phyloP scores from a whole-genome alignment of 352 stramenopile species.

The Elongisporangium prolatum region DNA sequence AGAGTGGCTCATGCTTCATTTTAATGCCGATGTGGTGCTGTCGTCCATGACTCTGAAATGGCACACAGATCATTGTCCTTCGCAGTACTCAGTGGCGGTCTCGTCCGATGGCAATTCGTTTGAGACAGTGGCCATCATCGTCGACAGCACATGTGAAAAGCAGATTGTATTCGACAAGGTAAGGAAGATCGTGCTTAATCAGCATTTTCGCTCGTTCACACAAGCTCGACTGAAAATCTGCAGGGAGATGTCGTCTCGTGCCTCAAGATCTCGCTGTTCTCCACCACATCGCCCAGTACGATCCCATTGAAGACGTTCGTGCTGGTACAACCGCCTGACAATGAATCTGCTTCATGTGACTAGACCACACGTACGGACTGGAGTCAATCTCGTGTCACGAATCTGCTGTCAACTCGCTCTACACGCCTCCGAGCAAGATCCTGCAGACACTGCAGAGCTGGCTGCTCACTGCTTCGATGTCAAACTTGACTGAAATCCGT shows the following conservation, averaged over 20 bases:
- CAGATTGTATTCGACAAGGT: conserved; percentile 49
- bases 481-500: conserved; percentile 34
- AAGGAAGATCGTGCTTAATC: neutral
- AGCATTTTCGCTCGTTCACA: neutral
- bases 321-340: too few relatives aligned
- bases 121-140: conserved; percentile 46
- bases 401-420: conserved; percentile 25
- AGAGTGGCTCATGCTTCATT: conserved; percentile 56
- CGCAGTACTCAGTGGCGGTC: conserved; percentile 34
- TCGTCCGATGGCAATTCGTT: conserved; percentile 41
- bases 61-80: conserved; percentile 32
- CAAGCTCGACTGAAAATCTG: neutral
- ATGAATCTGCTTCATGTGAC: too few relatives aligned
- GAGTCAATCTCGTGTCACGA: conserved; percentile 52
- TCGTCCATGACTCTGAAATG: conserved; percentile 43
- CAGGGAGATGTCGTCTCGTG: conserved; percentile 28
- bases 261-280: conserved; percentile 46
- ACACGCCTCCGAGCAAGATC: conserved; percentile 47
- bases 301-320: neutral
- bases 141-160: conserved; percentile 17
- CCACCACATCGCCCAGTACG: conserved; percentile 18
- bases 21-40: conserved; percentile 36
- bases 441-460: conserved; percentile 64
- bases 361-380: conserved; percentile 46
- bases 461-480: conserved; percentile 59